Conservation (phyloP, 2,329 filamentous ascomycete genomes). For the Blumeria graminis region DNA sequence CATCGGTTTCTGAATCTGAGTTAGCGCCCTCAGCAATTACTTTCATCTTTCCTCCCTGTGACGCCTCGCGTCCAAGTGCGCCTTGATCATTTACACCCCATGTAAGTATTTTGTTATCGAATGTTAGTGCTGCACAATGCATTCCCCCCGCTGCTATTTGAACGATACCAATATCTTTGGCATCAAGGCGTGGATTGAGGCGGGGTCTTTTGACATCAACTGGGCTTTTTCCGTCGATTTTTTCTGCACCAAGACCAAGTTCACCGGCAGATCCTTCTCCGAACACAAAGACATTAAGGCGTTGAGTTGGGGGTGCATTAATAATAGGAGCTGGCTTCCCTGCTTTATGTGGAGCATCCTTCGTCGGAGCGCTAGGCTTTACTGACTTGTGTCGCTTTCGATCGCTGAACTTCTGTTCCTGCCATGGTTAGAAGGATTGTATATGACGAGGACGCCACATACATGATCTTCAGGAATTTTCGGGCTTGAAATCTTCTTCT, state of each 20-base stretch:
- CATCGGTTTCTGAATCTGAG: constrained; percentile 19
- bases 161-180: constrained; percentile 38
- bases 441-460: background rate
- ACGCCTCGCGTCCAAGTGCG: constrained; percentile 52
- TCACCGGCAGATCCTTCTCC: constrained; percentile 63
- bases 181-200: constrained; percentile 34
- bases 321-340: constrained; percentile 21
- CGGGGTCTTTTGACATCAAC: constrained; percentile 56
- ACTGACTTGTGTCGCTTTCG: background rate
- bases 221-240: constrained; percentile 30
- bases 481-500: background rate
- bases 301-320: constrained; percentile 37
- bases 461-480: background rate
- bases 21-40: constrained; percentile 30
- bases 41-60: constrained; percentile 37
- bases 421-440: background rate
- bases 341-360: constrained; percentile 10
- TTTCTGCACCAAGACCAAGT: constrained; percentile 51
- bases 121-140: constrained; percentile 54
- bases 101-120: constrained; percentile 58
- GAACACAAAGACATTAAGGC: constrained; percentile 55
- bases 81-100: constrained; percentile 80
- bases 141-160: constrained; percentile 60
- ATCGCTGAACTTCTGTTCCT: background rate
- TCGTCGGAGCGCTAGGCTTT: constrained; percentile 3